These are phyloP conservation scores for Lagenidium giganteum DNA, from an alignment of 352 stramenopile genomes.

Conservation along the genomic window DNA sequence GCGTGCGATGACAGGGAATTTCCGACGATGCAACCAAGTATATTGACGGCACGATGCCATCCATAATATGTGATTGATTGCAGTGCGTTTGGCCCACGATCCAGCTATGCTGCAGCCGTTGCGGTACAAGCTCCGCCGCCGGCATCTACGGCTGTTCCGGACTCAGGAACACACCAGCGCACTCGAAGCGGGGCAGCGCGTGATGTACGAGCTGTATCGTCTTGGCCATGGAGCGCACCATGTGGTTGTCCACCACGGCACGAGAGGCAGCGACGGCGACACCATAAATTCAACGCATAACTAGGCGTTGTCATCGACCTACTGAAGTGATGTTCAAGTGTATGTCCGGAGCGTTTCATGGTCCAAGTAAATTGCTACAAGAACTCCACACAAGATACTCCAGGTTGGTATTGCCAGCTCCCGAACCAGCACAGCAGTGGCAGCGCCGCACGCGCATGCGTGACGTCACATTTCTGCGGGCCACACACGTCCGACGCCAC, in stretches of 20 bases:
- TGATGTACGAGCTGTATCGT: constrained; percentile 4
- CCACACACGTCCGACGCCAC: constrained; percentile 8
- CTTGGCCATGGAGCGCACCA: background rate
- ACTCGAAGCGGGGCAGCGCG: constrained; percentile 34
- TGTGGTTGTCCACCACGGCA: constrained; percentile 1
- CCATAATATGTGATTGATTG: constrained; percentile 22
- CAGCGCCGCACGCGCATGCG: no score
- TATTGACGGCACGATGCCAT: no score
- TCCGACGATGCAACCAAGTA: no score
- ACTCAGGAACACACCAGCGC: constrained; percentile 26
- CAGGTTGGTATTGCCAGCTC: constrained; percentile 37
- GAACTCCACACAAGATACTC: constrained; percentile 79
- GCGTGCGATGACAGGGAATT: no score
- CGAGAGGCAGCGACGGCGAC: no score
- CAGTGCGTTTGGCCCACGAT: constrained; percentile 16
- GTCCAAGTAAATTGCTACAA: constrained; percentile 65
- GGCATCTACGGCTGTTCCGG: constrained; percentile 29
- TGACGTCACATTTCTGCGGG: constrained; percentile 37
- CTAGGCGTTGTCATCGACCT: no score
- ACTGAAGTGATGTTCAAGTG: background rate
- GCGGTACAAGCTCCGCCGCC: no score
- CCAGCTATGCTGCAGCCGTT: constrained; percentile 15
- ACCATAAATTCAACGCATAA: no score
- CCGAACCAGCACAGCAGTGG: background rate
- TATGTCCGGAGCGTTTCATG: constrained; percentile 73